These are phyloP conservation scores for Phytophthora europaea DNA, from an alignment of 352 stramenopile species.

Conservation along the genomic window DNA sequence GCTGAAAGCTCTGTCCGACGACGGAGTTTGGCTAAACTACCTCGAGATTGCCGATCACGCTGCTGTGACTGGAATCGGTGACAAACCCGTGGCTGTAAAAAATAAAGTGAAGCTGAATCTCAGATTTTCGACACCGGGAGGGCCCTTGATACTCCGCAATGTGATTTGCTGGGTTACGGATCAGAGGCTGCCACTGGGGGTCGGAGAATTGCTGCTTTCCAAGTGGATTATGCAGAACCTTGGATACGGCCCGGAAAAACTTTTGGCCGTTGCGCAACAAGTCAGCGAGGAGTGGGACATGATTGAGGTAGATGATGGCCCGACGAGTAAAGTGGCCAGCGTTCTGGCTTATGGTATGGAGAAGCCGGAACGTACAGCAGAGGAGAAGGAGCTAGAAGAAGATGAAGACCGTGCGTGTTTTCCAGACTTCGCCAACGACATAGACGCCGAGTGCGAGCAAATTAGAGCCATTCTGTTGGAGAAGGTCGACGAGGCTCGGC, in stretches of 20 bases:
- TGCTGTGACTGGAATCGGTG: conserved; percentile 5
- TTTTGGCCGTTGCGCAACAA: background rate
- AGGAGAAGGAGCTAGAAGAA: background rate
- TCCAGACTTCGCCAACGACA: background rate
- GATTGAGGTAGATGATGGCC: background rate
- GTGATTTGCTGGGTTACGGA: conserved; percentile 22
- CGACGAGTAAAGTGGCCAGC: background rate
- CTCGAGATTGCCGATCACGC: background rate
- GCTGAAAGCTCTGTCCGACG: background rate
- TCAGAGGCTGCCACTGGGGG: background rate
- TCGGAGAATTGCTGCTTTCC: conserved; percentile 16
- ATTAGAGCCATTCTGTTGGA: background rate
- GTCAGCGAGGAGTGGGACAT: background rate
- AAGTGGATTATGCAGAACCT: conserved; percentile 9
- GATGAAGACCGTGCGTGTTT: background rate
- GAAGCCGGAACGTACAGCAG: background rate
- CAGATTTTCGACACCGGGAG: conserved; percentile 10
- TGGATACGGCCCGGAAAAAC: conserved; percentile 11
- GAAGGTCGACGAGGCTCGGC: background rate
- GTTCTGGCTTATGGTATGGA: background rate
- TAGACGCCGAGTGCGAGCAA: background rate
- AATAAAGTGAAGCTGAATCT: conserved; percentile 26
- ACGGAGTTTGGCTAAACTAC: background rate
- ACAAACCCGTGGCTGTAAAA: conserved; percentile 11
- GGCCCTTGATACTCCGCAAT: conserved; percentile 10